Conservation (phyloP, 2,329 filamentous ascomycete species). For the Karstenula rhodostoma region DNA sequence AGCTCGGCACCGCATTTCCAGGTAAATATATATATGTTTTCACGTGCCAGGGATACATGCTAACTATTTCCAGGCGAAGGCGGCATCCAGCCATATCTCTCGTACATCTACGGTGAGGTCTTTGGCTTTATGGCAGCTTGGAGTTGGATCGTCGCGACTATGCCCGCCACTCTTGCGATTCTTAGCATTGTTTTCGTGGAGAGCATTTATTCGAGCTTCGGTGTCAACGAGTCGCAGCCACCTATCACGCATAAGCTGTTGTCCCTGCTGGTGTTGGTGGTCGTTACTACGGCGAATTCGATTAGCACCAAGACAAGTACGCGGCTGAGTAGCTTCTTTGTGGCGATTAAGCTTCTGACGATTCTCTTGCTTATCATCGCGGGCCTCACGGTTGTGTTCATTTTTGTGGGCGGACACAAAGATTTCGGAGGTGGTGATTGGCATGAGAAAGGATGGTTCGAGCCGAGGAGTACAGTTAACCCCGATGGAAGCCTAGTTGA, state of each 20-base stretch:
- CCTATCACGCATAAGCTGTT: conserved; percentile 51
- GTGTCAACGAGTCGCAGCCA: conserved; percentile 64
- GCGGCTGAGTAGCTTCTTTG: conserved; percentile 49
- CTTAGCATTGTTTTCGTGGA: conserved; percentile 68
- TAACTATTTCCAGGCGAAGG: conserved; percentile 71
- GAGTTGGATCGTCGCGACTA: conserved; percentile 71
- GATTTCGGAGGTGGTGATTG: conserved; percentile 46
- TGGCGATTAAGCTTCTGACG: conserved; percentile 46
- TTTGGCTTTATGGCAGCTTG: conserved; percentile 70
- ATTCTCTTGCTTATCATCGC: conserved; percentile 46
- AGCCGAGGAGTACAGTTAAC: conserved; percentile 34
- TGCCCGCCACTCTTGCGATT: conserved; percentile 71
- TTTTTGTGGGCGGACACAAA: conserved; percentile 35
- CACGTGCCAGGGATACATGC: no score
- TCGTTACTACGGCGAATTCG: conserved; percentile 53
- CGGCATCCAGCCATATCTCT: conserved; percentile 69
- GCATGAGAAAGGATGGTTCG: conserved; percentile 45
- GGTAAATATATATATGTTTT: no score
- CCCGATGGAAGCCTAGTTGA: conserved; percentile 43
- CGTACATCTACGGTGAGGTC: conserved; percentile 67
- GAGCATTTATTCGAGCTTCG: conserved; percentile 58
- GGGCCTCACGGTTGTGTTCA: conserved; percentile 43
- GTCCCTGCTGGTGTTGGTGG: conserved; percentile 49
- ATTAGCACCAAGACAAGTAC: conserved; percentile 55
- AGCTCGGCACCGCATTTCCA: conserved; percentile 70